phyloP scores from a whole-genome alignment of 192 early-diverging fungal genomes.

The Linnemannia elongata region DNA sequence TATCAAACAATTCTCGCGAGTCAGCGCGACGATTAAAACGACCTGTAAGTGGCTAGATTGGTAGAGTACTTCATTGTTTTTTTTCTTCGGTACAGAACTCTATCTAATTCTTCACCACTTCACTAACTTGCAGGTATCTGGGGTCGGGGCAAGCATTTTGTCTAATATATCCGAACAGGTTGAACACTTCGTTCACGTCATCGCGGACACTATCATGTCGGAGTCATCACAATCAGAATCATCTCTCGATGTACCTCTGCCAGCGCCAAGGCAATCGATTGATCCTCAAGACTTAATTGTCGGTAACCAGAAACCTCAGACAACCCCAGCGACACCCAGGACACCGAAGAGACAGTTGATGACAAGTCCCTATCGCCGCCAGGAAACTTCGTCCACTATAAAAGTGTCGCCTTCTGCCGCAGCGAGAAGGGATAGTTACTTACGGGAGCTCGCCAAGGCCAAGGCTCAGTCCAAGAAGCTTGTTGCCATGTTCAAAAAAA shows the following conservation, averaged over 20 bases:
- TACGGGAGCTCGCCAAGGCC: background rate
- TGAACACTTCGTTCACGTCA: too few species aligned
- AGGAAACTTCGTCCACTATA: background rate
- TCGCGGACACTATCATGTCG: too few species aligned
- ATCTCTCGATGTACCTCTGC: too few species aligned
- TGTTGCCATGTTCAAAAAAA: background rate
- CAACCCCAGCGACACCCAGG: background rate
- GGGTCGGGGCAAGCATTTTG: too few species aligned
- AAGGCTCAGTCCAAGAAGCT: background rate
- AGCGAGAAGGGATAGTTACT: background rate
- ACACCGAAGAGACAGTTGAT: background rate
- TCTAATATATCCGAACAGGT: too few species aligned
- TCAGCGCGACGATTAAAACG: background rate
- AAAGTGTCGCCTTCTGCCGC: background rate
- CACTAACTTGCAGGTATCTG: too few species aligned
- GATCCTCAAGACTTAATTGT: background rate
- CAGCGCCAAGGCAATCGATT: too few species aligned
- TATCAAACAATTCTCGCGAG: background rate
- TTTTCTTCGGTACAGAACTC: background rate
- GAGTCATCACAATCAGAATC: too few species aligned
- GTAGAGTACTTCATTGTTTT: background rate
- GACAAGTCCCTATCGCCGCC: background rate
- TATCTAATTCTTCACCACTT: background rate
- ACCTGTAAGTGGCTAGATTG: background rate
- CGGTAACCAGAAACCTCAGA: background rate